These are phyloP conservation scores for Chlorella sp. DNA, from an alignment of 139 green algal genomes.

Conservation along the genomic window DNA sequence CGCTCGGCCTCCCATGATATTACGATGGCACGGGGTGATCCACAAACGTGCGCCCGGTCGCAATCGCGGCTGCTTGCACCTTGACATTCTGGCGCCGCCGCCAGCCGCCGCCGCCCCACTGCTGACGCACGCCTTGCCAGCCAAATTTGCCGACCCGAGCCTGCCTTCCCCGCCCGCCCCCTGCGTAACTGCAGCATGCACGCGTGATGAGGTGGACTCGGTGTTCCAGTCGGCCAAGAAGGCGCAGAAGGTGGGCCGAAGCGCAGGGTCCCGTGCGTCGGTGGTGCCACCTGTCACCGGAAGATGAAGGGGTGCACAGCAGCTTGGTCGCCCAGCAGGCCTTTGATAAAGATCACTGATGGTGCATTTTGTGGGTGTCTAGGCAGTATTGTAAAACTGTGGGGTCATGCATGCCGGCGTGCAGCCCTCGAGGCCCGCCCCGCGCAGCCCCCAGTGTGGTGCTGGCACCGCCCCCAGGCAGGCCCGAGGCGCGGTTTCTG, in stretches of 20 bases:
- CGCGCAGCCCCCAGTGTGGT: too few species aligned
- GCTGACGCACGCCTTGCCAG: not conserved
- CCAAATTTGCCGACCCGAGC: not conserved
- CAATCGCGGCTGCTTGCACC: not conserved
- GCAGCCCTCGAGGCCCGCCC: too few species aligned
- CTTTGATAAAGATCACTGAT: not conserved
- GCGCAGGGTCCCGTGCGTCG: too few species aligned
- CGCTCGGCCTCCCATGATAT: not conserved
- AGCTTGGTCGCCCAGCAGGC: too few species aligned
- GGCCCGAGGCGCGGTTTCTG: too few species aligned
- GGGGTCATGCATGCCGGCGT: too few species aligned
- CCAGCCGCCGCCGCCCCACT: not conserved
- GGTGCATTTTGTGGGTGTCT: too few species aligned
- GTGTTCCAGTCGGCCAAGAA: slow-evolving; percentile 80
- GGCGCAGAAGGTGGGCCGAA: slow-evolving; percentile 72
- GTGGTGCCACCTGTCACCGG: too few species aligned
- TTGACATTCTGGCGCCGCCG: not conserved
- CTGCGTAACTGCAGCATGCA: slow-evolving; percentile 79
- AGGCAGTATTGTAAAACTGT: too few species aligned
- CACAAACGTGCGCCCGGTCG: not conserved
- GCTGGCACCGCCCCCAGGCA: too few species aligned
- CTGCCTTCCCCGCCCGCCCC: not conserved
- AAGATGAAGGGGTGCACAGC: too few species aligned
- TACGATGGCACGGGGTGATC: not conserved
- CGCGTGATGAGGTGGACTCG: slow-evolving; percentile 87